phyloP scores from a whole-genome alignment of 257 asterid species.

The Scutellaria barbata region DNA sequence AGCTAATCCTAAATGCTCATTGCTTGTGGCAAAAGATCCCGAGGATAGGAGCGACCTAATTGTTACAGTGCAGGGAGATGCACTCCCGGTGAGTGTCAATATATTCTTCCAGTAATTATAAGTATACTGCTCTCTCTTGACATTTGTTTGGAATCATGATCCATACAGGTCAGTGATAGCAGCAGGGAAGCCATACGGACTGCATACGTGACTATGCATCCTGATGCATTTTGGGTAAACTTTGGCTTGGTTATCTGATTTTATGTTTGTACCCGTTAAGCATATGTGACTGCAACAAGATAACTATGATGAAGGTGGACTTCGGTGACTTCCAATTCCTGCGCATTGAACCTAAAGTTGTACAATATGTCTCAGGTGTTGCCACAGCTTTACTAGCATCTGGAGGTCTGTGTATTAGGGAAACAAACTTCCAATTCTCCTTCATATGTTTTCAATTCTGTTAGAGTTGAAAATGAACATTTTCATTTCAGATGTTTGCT shows the following conservation, averaged over 20 bases:
- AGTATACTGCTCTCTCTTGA: background rate
- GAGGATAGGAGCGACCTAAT: slow-evolving; percentile 84
- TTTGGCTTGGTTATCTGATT: slow-evolving; percentile 7
- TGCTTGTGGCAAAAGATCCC: slow-evolving; percentile 95
- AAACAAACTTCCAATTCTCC: background rate
- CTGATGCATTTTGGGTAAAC: slow-evolving; percentile 93
- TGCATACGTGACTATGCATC: slow-evolving; percentile 78
- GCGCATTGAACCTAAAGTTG: slow-evolving; percentile 74
- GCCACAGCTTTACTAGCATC: slow-evolving; percentile 73
- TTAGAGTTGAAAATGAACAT: background rate
- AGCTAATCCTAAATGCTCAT: slow-evolving; percentile 77
- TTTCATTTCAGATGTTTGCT: slow-evolving; percentile 21
- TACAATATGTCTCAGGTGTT: slow-evolving; percentile 72
- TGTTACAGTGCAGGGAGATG: slow-evolving; percentile 83
- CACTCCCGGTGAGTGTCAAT: slow-evolving; percentile 62
- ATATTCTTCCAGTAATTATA: background rate
- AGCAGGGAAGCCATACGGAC: slow-evolving; percentile 64
- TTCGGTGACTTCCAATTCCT: slow-evolving; percentile 82
- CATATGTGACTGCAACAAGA: slow-evolving; percentile 23
- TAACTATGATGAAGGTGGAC: slow-evolving; percentile 72
- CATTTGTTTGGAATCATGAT: background rate
- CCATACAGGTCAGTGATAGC: slow-evolving; percentile 57
- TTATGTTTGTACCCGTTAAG: background rate
- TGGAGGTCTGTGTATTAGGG: slow-evolving; percentile 60
- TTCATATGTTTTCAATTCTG: background rate